A percentile compares a stretch with the other conserved stretches of the same genome.
Evolutionary conservation across 768 basidiomycete genomes (phyloP).

Genomic region (Hypholoma sublateritium): DNA sequence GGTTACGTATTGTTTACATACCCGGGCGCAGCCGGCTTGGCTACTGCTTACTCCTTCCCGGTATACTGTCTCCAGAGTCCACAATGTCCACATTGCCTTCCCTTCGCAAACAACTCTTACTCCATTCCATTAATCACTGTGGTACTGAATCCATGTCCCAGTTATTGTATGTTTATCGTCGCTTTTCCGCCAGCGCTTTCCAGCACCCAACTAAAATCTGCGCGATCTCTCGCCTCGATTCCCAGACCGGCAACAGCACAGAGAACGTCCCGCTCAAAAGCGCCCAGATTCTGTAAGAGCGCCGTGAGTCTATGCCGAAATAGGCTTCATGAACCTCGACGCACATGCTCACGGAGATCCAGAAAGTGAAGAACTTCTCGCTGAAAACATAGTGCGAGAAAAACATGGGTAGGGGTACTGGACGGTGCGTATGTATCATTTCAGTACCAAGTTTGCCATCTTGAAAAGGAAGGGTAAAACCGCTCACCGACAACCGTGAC

Average conservation of each 20-base stretch:
- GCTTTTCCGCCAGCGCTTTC: background rate
- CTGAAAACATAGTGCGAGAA: slow-evolving; percentile 27
- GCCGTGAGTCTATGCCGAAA: background rate
- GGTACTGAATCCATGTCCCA: background rate
- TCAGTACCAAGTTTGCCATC: background rate
- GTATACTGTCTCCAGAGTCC: too few relatives aligned
- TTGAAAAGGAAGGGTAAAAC: background rate
- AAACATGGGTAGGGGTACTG: slow-evolving; percentile 39
- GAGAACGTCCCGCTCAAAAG: slow-evolving; percentile 35
- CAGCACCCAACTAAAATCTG: slow-evolving; percentile 16
- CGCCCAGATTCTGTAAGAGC: slow-evolving; percentile 28
- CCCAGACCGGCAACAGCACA: slow-evolving; percentile 36
- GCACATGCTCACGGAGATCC: slow-evolving; percentile 38
- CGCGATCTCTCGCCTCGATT: slow-evolving; percentile 31
- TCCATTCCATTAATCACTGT: background rate
- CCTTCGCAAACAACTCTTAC: too few relatives aligned
- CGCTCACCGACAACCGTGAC: slow-evolving; percentile 32
- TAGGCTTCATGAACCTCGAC: background rate
- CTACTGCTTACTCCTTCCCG: too few relatives aligned
- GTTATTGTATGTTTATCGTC: background rate
- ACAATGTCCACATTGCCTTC: too few relatives aligned
- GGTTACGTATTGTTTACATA: too few relatives aligned
- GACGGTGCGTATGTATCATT: background rate
- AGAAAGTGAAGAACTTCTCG: slow-evolving; percentile 34
- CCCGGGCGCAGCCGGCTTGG: too few relatives aligned